Evolutionary conservation across 306 rosid species (phyloP), one percentile per base, ranked within the genome.

Genomic region (Castanea crenata): DNA sequence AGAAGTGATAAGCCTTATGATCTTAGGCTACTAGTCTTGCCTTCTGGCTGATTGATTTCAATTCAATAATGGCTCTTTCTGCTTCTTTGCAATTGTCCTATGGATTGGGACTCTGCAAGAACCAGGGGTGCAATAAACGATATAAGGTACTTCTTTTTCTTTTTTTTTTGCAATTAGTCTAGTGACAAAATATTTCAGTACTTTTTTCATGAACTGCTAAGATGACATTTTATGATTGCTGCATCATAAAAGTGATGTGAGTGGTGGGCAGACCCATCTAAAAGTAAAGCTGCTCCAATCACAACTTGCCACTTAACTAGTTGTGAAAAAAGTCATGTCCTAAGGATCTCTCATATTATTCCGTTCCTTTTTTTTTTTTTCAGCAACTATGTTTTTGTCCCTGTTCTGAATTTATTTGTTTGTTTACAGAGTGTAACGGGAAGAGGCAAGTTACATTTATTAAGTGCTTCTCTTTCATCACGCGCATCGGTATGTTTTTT

Each of bases 21-120:
- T 82, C 80, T 74, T 67, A n/a, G 64, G 86, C 81, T 64, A 73
- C 74, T 75, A 71, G 81, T 3, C 75, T 82, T 71, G 55, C 82
- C 74, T 74, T 69, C 76, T 82, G 78, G 79, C 81, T 55, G 31
- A 68, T 69, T 76, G 44, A 35, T 73, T 83, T 78, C 72, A 41
- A 81, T 70, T 55, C 75, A 76, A 78, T 11, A 77, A 95, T 95
- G 99, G 94, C 90, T 86, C 88, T 89, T 78, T 84, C 90, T 68
- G 91, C 92, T 88, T 95, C 95, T 29, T 81, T 92, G 97, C 96
- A 92, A 80, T 78, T 92, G 82, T 82, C 99, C 86, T 83, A 72
- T 81, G 92, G 84, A 32, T 80, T 86, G 88, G 97, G 92, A 84
- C 90, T 86, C 83, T 86, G 95, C 90, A 84, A 85, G 83, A 84